Evolutionary conservation across 2,329 filamentous ascomycete genomes (phyloP).

Genomic region (Epichloe festucae): DNA sequence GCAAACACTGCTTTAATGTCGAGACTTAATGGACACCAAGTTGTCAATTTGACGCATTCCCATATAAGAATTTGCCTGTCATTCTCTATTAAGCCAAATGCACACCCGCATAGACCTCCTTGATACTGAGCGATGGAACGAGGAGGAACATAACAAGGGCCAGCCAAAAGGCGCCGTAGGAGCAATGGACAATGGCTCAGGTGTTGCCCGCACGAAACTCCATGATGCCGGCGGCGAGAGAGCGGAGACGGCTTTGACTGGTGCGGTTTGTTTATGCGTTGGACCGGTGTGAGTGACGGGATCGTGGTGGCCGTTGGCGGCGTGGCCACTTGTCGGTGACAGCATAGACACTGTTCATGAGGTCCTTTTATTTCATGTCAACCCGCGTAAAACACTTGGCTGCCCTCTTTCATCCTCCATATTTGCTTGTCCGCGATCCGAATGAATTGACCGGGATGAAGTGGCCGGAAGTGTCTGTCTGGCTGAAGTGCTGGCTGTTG

Average conservation of each 20-base stretch:
- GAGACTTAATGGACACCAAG: no score
- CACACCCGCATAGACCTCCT: slow-evolving; percentile 27
- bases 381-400: neutral
- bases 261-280: slow-evolving; percentile 31
- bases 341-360: no score
- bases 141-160: slow-evolving; percentile 39
- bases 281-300: slow-evolving; percentile 16
- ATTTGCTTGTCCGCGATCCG: no score
- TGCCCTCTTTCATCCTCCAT: neutral
- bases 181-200: slow-evolving; percentile 25
- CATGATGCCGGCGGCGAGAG: slow-evolving; percentile 44
- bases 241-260: slow-evolving; percentile 15
- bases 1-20: no score
- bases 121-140: slow-evolving; percentile 37
- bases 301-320: neutral
- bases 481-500: no score
- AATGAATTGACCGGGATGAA: neutral
- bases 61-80: no score
- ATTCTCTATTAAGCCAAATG: no score
- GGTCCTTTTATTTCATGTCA: neutral
- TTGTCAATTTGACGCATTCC: no score
- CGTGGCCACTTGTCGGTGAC: neutral
- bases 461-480: no score
- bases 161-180: no score
- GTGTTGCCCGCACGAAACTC: slow-evolving; percentile 44